These are phyloP conservation scores for Chenopodium formosanum DNA, from an alignment of 148 eudicot species.

Conservation along the genomic window DNA sequence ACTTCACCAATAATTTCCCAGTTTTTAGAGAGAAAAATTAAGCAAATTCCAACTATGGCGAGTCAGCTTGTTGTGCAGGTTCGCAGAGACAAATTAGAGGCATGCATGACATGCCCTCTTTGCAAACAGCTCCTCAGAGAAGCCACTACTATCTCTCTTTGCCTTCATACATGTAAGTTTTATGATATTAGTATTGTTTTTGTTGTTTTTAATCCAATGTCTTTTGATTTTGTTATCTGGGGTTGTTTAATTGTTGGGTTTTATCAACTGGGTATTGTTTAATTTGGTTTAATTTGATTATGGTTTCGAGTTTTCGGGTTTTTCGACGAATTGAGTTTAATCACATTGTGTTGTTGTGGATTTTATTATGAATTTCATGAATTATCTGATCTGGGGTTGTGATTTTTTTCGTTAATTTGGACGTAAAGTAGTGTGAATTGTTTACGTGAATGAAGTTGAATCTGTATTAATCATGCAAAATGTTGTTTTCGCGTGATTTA, in stretches of 20 bases:
- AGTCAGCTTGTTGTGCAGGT: slow-evolving; percentile 54
- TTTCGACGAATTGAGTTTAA: slow-evolving; percentile 11
- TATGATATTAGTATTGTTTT: too few relatives aligned
- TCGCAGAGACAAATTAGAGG: slow-evolving; percentile 53
- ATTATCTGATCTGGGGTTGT: slow-evolving; percentile 20
- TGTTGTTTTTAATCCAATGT: not conserved
- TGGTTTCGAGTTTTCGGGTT: not conserved
- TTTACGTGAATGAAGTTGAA: slow-evolving; percentile 35
- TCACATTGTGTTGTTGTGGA: slow-evolving; percentile 18
- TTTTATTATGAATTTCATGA: slow-evolving; percentile 4
- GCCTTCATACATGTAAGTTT: slow-evolving; percentile 86
- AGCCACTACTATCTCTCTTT: slow-evolving; percentile 68
- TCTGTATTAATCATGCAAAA: slow-evolving; percentile 29
- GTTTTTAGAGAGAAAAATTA: not conserved
- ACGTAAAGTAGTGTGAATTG: slow-evolving; percentile 29
- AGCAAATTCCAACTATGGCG: slow-evolving; percentile 40
- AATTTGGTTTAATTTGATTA: not conserved
- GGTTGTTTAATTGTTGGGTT: slow-evolving; percentile 20
- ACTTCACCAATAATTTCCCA: not conserved
- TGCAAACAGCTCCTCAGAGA: slow-evolving; percentile 63
- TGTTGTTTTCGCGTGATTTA: slow-evolving; percentile 20
- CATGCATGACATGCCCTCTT: slow-evolving; percentile 96
- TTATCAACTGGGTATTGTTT: slow-evolving; percentile 21
- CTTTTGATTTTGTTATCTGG: slow-evolving; percentile 8
- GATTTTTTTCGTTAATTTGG: slow-evolving; percentile 14